A percentile compares a stretch with the other conserved stretches of the same genome.
phyloP scores from a whole-genome alignment of 371 early-diverging fungal genomes.

The Actinomucor elegans region DNA sequence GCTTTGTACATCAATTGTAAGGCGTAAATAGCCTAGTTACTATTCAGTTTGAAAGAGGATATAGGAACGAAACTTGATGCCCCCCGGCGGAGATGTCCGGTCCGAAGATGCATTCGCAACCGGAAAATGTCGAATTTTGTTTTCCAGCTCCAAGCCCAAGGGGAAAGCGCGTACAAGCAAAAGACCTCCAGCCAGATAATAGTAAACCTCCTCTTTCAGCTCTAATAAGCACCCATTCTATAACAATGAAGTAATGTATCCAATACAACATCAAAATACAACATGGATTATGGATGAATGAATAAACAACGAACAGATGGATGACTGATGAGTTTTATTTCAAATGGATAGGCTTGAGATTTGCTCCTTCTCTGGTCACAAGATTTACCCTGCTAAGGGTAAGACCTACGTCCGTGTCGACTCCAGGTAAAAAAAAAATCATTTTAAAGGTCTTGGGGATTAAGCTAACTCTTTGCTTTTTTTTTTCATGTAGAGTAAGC shows the following conservation, averaged over 20 bases:
- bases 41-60: too few relatives aligned
- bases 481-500: background rate
- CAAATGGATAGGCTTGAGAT: constrained; percentile 71
- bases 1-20: too few relatives aligned
- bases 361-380: constrained; percentile 96
- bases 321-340: background rate
- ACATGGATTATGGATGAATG: constrained; percentile 3
- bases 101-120: background rate
- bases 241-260: constrained; percentile 36
- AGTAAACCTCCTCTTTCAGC: constrained; percentile 34
- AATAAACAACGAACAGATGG: background rate
- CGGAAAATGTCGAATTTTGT: too few relatives aligned
- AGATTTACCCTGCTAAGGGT: constrained; percentile 98
- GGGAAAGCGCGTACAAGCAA: constrained; percentile 11
- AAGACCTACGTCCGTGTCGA: constrained; percentile 90
- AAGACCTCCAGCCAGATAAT: constrained; percentile 1
- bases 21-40: too few relatives aligned
- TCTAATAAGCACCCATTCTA: constrained; percentile 35
- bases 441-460: background rate
- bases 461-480: background rate
- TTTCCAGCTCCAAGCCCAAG: background rate
- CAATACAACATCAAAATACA: background rate
- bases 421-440: constrained; percentile 57
- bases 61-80: too few relatives aligned
- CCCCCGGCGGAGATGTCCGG: background rate